These are phyloP conservation scores for Gynandropsis gynandra DNA, from an alignment of 345 rosid genomes.

Conservation along the genomic window DNA sequence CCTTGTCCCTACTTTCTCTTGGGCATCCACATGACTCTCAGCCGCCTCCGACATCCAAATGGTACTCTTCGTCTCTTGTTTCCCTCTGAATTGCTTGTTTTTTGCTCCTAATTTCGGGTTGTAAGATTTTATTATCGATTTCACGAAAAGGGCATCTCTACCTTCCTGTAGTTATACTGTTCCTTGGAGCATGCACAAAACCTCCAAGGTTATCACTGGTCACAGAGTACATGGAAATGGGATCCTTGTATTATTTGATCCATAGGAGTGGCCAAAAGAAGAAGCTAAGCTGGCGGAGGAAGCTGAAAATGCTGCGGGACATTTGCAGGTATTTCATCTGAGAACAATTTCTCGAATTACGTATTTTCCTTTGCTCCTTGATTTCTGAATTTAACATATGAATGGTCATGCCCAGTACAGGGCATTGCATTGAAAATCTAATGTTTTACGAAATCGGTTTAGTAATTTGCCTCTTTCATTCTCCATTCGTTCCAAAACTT, in stretches of 20 bases:
- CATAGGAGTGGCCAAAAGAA: slow-evolving; percentile 62
- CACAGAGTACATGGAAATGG: slow-evolving; percentile 81
- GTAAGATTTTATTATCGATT: slow-evolving; percentile 15
- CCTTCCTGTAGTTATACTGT: slow-evolving; percentile 74
- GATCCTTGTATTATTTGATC: slow-evolving; percentile 62
- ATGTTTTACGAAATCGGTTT: too few species aligned
- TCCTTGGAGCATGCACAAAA: slow-evolving; percentile 84
- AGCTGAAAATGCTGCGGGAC: slow-evolving; percentile 64
- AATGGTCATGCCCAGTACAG: too few species aligned
- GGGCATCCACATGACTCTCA: slow-evolving; percentile 35
- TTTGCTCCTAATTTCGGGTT: slow-evolving; percentile 4
- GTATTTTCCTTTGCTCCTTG: too few species aligned
- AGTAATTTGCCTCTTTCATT: too few species aligned
- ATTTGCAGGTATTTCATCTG: slow-evolving; percentile 62
- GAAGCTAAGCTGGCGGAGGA: slow-evolving; percentile 54
- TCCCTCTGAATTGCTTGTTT: too few species aligned
- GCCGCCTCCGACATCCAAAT: slow-evolving; percentile 97
- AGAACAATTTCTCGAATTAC: background rate
- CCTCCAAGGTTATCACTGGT: slow-evolving; percentile 76
- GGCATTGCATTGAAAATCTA: too few species aligned
- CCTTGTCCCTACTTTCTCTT: slow-evolving; percentile 13
- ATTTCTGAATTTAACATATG: too few species aligned
- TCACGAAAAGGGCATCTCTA: too few species aligned
- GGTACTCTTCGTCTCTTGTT: slow-evolving; percentile 44
- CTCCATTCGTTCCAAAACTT: too few species aligned